Base-by-base conservation (phyloP, 441 rosid species). In the Biscutella laevigata region DNA sequence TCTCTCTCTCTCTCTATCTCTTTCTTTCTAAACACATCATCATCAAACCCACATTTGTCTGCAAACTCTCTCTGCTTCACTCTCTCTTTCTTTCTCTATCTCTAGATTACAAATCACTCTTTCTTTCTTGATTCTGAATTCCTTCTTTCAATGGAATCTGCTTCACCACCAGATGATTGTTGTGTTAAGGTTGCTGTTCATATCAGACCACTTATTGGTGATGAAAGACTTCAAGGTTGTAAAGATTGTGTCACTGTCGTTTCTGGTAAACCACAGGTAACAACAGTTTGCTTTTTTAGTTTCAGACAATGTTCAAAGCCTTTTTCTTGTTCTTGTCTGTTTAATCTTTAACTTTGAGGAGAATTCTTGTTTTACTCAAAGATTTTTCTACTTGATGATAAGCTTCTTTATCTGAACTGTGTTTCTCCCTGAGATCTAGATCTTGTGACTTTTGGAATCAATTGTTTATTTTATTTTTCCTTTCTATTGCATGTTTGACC, bases 171-270 rank as follows among this genome's bases (percentile, higher is more conserved):
- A 3, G 95, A 80, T 74, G 85, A 86, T 67, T 92, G 99, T 22
- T 92, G 88, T 43, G 97, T 92, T 14, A 92, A 88, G 65, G 99
- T 92, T 57, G 90, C 99, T 9, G 94, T 92, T 45, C 97, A 92
- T 50, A 66, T 92, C 11, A 77, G 99, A 57, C 99, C 99, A n/a
- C 89, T 92, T 42, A 86, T 92, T 64, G 86, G 80, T 15, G 99
- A 92, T 36, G 99, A 92, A 71, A 71, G 70, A 55, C 74, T 86
- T 47, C 95, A 86, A 65, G 99, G 99, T 3, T 92, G 97, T 73
- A 72, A 86, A 71, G 99, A 92, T 65, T 92, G 99, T 33, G 95
- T 92, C 76, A 70, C 88, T 65, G 85, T 88, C 37, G 74, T 80
- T 16, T 30, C 85, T 3, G 97, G 95, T 48, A 92, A 92, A 83